A percentile compares a stretch with the other conserved stretches of the same genome.
Conservation (phyloP, 1,284 basidiomycete species). For the Puccinia novopanici region DNA sequence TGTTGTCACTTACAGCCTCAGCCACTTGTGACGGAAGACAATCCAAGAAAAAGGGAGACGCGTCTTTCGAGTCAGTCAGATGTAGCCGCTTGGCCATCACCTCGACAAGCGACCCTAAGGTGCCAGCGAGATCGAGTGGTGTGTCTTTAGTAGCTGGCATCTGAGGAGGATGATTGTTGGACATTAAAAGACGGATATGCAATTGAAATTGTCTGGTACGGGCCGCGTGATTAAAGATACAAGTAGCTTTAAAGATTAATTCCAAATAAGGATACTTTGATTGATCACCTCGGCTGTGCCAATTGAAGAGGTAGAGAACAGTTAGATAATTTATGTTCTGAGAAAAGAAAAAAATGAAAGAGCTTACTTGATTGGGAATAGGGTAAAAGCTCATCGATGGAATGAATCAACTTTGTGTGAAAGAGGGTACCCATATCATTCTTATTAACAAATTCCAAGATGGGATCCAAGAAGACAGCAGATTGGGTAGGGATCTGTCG, state of each 20-base stretch:
- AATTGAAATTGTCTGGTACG: constrained; percentile 48
- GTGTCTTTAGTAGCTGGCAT: background rate
- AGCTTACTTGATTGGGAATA: constrained; percentile 34
- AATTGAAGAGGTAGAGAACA: background rate
- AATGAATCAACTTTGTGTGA: constrained; percentile 44
- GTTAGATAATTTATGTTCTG: background rate
- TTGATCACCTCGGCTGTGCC: constrained; percentile 36
- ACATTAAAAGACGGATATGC: constrained; percentile 43
- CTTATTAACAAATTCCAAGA: constrained; percentile 39
- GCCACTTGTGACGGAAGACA: constrained; percentile 44
- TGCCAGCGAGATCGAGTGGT: constrained; percentile 19
- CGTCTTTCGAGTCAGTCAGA: constrained; percentile 49
- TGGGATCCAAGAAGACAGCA: constrained; percentile 42
- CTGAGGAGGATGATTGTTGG: constrained; percentile 29
- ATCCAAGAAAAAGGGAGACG: constrained; percentile 46
- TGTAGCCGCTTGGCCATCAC: constrained; percentile 47
- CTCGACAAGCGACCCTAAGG: constrained; percentile 37
- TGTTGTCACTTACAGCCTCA: constrained; percentile 43
- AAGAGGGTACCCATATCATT: constrained; percentile 43
- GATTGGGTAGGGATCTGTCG: constrained; percentile 19
- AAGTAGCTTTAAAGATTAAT: constrained; percentile 47
- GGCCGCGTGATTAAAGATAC: constrained; percentile 46
- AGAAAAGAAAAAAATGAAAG: background rate
- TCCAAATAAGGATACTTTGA: constrained; percentile 50
- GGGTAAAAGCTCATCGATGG: constrained; percentile 46